Evolutionary conservation across 2,329 filamentous ascomycete species (phyloP).

Genomic region (Teratosphaeria nubilosa): DNA sequence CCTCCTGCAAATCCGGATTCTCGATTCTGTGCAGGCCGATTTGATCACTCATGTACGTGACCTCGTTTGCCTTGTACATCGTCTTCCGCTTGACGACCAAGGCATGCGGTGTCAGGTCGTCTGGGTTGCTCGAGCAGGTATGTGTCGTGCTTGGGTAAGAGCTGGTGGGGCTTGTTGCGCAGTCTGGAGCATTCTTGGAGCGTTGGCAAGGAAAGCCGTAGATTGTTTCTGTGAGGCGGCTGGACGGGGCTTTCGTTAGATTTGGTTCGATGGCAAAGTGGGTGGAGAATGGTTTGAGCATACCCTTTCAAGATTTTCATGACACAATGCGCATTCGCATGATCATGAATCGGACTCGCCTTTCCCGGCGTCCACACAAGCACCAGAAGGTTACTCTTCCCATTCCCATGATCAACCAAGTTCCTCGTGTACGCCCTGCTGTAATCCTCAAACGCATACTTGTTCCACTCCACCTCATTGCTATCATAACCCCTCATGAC

Average conservation of each 20-base stretch:
- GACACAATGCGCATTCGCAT: conserved; percentile 71
- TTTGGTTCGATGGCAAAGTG: neutral
- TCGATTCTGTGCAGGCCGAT: conserved; percentile 75
- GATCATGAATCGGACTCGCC: conserved; percentile 74
- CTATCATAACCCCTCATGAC: conserved; percentile 69
- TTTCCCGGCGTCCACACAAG: conserved; percentile 84
- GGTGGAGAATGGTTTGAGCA: neutral
- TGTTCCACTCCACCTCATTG: conserved; percentile 58
- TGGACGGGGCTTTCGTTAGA: neutral
- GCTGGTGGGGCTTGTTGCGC: conserved; percentile 17
- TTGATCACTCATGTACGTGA: conserved; percentile 85
- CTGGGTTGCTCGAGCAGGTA: conserved; percentile 13
- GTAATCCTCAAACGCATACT: conserved; percentile 63
- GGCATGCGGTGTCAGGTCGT: conserved; percentile 22
- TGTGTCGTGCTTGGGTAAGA: conserved; percentile 17
- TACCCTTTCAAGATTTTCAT: conserved; percentile 75
- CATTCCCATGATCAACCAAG: conserved; percentile 81
- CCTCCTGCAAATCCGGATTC: conserved; percentile 59
- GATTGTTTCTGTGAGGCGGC: conserved; percentile 64
- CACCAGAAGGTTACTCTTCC: conserved; percentile 70
- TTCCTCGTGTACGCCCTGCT: conserved; percentile 73
- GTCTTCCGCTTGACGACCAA: conserved; percentile 58
- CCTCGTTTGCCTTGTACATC: conserved; percentile 58
- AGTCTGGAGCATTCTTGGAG: conserved; percentile 24
- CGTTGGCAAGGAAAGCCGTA: conserved; percentile 57